Percentiles rank a stretch among this genome's conserved stretches.
Evolutionary conservation across 179 eudicot genomes (phyloP).

Genomic region (Dionaea muscipula): DNA sequence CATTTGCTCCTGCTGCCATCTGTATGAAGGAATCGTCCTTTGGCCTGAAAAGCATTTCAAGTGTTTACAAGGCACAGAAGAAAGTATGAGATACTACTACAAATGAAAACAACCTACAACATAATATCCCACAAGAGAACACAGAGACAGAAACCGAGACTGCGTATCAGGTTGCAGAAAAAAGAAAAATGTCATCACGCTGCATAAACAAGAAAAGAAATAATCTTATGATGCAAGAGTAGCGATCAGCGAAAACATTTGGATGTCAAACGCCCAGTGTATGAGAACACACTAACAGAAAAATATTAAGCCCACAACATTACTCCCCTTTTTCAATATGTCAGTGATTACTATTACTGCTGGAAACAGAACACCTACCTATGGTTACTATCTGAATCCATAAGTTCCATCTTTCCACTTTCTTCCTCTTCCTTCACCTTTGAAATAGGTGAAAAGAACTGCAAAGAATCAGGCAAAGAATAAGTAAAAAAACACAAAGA

Average conservation of each 20-base stretch:
- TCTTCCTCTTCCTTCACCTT: conserved; percentile 70
- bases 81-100: not conserved
- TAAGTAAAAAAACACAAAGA: conserved; percentile 12
- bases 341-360: not conserved
- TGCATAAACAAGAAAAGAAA: too few relatives aligned
- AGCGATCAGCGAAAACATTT: too few relatives aligned
- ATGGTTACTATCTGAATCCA: conserved; percentile 33
- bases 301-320: too few relatives aligned
- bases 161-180: too few relatives aligned
- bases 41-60: conserved; percentile 25
- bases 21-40: conserved; percentile 49
- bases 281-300: too few relatives aligned
- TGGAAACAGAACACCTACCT: conserved; percentile 28
- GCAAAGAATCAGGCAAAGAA: conserved; percentile 16
- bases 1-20: conserved; percentile 82
- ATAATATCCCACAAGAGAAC: not conserved
- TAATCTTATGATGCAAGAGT: too few relatives aligned
- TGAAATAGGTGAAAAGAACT: conserved; percentile 96
- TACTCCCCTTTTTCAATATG: too few relatives aligned
- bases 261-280: too few relatives aligned
- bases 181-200: too few relatives aligned
- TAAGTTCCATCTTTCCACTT: conserved; percentile 38
- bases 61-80: not conserved
- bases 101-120: not conserved
- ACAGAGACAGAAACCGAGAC: not conserved